Conservation (phyloP, 257 asterid species). For the Rehmannia glutinosa region DNA sequence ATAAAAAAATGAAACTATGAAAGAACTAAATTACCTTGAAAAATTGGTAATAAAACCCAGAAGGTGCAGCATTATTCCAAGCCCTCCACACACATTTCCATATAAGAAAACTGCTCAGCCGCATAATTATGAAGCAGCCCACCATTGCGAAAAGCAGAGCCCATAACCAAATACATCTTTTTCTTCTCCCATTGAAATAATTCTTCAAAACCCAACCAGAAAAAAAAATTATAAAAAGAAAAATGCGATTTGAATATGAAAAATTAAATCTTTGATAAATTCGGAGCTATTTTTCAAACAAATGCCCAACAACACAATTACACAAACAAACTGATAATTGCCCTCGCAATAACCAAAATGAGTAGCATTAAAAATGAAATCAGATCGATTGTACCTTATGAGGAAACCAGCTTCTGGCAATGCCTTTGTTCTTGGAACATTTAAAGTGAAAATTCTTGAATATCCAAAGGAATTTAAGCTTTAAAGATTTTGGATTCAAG, state of each 20-base stretch:
- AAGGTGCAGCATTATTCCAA: constrained; percentile 15
- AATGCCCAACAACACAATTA: neutral
- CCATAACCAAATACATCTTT: neutral
- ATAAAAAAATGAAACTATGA: too few species aligned
- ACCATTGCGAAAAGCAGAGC: constrained; percentile 8
- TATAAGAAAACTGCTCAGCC: constrained; percentile 12
- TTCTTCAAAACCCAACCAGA: constrained; percentile 14
- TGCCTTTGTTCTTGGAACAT: constrained; percentile 9
- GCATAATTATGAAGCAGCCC: constrained; percentile 9
- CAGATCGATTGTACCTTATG: constrained; percentile 13
- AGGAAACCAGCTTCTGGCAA: constrained; percentile 7
- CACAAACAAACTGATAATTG: too few species aligned
- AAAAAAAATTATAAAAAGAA: neutral
- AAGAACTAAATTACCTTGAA: constrained; percentile 13
- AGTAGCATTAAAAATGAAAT: neutral
- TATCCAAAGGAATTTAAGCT: constrained; percentile 21
- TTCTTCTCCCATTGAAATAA: constrained; percentile 8
- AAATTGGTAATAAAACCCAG: constrained; percentile 2
- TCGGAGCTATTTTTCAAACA: too few species aligned
- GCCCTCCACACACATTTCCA: constrained; percentile 15
- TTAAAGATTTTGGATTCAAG: constrained; percentile 1
- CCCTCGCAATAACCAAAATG: too few species aligned
- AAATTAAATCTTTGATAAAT: too few species aligned
- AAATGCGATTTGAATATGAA: neutral
- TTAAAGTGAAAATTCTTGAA: neutral